phyloP scores from a whole-genome alignment of 208 protist genomes.

The Kentomonas sorsogonicus region DNA sequence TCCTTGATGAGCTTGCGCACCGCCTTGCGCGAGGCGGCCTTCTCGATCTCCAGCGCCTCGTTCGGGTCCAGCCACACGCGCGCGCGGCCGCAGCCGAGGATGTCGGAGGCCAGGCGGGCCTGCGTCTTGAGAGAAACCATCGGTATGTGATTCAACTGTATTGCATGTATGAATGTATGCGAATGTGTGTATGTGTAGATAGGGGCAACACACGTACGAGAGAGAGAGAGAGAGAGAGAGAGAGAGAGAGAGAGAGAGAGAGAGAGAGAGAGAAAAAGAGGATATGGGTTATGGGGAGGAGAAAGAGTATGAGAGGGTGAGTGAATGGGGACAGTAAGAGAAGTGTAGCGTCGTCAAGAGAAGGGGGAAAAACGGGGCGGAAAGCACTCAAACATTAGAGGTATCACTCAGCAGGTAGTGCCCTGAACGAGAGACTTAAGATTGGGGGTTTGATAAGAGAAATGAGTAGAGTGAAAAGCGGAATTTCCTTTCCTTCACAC shows the following conservation, averaged over 20 bases:
- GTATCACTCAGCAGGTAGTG: no score
- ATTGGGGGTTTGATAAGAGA: not conserved
- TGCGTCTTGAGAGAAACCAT: conserved; percentile 92
- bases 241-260: not conserved
- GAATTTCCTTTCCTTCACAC: no score
- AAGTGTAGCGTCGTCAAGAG: no score
- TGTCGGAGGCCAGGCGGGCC: conserved; percentile 96
- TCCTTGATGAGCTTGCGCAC: conserved; percentile 97
- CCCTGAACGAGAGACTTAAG: not conserved
- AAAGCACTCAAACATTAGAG: no score
- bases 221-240: conserved; percentile 8
- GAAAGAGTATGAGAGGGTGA: no score
- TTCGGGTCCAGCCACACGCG: conserved; percentile 98
- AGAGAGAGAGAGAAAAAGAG: not conserved
- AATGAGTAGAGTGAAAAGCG: not conserved
- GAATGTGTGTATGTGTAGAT: not conserved
- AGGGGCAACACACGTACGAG: no score
- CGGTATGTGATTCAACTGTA: not conserved
- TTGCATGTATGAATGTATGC: not conserved
- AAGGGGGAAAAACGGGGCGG: no score
- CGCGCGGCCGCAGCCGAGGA: conserved; percentile 97
- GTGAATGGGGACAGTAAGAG: no score
- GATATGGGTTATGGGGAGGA: not conserved
- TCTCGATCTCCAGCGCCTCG: conserved; percentile 96
- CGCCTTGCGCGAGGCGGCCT: conserved; percentile 96